Evolutionary conservation across 116 monocot species (phyloP).

Genomic region (Thalassia testudinum): DNA sequence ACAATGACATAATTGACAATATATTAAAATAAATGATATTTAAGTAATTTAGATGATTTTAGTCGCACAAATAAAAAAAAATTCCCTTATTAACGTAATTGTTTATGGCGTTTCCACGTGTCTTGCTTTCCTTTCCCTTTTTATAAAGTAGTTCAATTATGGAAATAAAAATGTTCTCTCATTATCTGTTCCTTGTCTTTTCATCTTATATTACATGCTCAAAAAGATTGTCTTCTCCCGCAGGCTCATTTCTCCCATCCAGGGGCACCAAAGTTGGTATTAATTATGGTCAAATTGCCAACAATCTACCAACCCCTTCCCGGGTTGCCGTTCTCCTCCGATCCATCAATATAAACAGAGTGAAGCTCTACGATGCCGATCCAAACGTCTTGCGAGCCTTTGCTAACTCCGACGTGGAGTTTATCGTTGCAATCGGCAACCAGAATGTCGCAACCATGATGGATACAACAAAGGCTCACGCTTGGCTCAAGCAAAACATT

Average conservation of each 20-base stretch:
- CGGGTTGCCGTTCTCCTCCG: slow-evolving; percentile 13
- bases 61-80: too few species aligned
- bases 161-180: too few species aligned
- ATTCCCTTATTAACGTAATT: too few species aligned
- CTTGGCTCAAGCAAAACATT: slow-evolving; percentile 31
- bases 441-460: slow-evolving; percentile 14
- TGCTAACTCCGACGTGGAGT: slow-evolving; percentile 18
- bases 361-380: slow-evolving; percentile 42
- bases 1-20: too few species aligned
- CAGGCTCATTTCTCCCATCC: not conserved
- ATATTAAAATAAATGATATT: too few species aligned
- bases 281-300: slow-evolving; percentile 40
- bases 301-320: slow-evolving; percentile 30
- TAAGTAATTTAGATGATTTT: too few species aligned
- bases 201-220: too few species aligned
- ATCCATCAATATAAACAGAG: slow-evolving; percentile 23
- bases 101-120: too few species aligned
- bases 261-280: slow-evolving; percentile 16
- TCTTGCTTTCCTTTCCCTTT: too few species aligned
- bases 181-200: too few species aligned
- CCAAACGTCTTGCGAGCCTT: slow-evolving; percentile 25
- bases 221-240: too few species aligned
- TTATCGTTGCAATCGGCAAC: slow-evolving; percentile 29
- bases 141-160: too few species aligned
- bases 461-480: slow-evolving; percentile 10